Base-by-base conservation (phyloP, 2,329 filamentous ascomycete species). In the Coleophoma cylindrospora region DNA sequence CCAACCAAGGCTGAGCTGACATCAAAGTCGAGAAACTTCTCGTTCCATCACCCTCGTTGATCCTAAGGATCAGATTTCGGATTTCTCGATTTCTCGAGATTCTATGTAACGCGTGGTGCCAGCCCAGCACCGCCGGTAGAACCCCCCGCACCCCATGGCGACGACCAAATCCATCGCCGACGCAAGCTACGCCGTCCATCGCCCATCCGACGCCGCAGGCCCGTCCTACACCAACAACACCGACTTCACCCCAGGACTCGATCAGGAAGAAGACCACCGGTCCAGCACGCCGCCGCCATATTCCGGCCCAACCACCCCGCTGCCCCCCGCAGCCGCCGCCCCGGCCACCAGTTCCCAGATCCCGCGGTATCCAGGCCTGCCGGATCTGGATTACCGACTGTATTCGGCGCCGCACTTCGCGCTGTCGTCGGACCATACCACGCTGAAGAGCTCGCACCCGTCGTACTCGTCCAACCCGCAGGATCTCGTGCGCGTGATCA, bases 371-470 rank as follows among this genome's bases (percentile, higher is more conserved):
- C 56, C 57, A 2, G 57, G 55, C 8, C 55, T 64, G 12, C 62
- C 62, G 1, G 50, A 47, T 13, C 54, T 64, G 12, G 48, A 63
- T 37, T 64, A 64, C 47, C 34, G 40, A 6, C 59, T 63, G 40
- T 81, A 81, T 62, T 67, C 66, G 7, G 77, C 76, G 14, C 72
- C 74, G 4, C 66, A 75, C 34, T 81, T 80, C 60, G 71, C 72
- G 41, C 66, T 80, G 3, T 79, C 75, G 0, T 50, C 66, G 10
- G 77, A 81, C 60, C 66, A 65, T 34, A 76, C 69, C 12, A 71
- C 70, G 9, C 69, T 80, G 50, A 70, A 69, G 19, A 74, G 73
- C 46, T 69, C 71, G 40, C 71, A 74, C 1, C 69, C 70, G n/a
- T 72, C 75, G 55, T 67, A 80, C 4, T 77, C 74, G 5, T 65